Evolutionary conservation across 2,329 filamentous ascomycete species (phyloP), one percentile per base, ranked within the genome.

Genomic region (Talaromyces sp.): DNA sequence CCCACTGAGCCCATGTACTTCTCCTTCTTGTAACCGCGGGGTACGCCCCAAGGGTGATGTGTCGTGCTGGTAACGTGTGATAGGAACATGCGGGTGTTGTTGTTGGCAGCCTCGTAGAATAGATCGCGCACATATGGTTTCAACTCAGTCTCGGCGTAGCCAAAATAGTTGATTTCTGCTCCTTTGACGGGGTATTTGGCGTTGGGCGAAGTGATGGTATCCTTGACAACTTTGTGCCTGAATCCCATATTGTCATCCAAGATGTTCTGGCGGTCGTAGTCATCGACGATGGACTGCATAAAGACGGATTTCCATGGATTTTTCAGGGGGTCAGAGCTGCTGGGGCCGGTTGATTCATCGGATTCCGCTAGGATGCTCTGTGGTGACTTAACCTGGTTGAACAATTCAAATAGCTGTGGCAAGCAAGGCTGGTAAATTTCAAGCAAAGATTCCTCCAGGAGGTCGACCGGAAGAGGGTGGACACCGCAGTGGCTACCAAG

Each of bases 31-130:
- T 70, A 70, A 19, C 64, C 54, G 4, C 65, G 56, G 1, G 76
- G 76, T 4, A 67, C 65, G 14, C 58, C 65, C 74, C 75, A 79
- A 0, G 76, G 74, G 57, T 80, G 77, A 56, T 80, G 76, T 2
- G 67, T 70, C 9, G 67, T 64, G 54, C 66, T 70, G 10, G 68
- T 70, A 24, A 70, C 58, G 32, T 70, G 68, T 3, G 68, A 70
- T 27, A 70, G 60, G 53, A 70, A 70, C 37, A 70, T 60, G 20
- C 68, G 67, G 7, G 60, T 65, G 14, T 68, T 66, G 37, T 67
- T 69, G 19, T 65, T 56, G 10, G 62, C 64, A 13, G 66, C 67
- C 39, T 68, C 52, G 54, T 65, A 47, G 69, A 69, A 61, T 4
- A 66, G 53, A 52, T 66, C 64, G 9, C 51, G 51, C 2, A 66